Percentiles rank a stretch among this genome's conserved stretches.
Evolutionary conservation across 768 basidiomycete species (phyloP).

Genomic region (Hortiboletus flavorubellus): DNA sequence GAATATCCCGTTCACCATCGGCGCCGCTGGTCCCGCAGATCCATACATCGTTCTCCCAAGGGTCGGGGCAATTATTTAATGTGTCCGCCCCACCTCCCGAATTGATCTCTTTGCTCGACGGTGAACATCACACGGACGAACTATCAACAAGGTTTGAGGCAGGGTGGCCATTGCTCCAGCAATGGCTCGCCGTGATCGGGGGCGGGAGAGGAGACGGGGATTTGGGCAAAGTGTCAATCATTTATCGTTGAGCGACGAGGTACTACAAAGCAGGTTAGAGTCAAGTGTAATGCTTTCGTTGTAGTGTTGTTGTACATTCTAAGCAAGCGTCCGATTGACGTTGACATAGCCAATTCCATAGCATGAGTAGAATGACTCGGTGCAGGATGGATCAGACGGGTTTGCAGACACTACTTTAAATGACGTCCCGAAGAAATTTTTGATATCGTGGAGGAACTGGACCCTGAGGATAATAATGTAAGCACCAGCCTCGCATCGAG

Average conservation of each 20-base stretch:
- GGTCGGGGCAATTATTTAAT: constrained; percentile 20
- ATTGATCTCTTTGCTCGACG: constrained; percentile 66
- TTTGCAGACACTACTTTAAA: constrained; percentile 83
- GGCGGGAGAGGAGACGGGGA: constrained; percentile 61
- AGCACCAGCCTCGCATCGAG: not conserved
- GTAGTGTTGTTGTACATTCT: constrained; percentile 11
- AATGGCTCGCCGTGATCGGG: constrained; percentile 62
- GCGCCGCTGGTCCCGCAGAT: constrained; percentile 40
- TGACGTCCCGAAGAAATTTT: constrained; percentile 80
- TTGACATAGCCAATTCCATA: constrained; percentile 93
- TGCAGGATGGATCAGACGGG: constrained; percentile 44
- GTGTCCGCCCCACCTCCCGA: constrained; percentile 44
- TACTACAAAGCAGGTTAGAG: not conserved
- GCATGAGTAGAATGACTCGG: constrained; percentile 80
- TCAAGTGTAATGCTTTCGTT: not conserved
- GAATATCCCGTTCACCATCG: constrained; percentile 58
- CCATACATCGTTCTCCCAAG: constrained; percentile 24
- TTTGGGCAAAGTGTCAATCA: constrained; percentile 72
- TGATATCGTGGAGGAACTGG: constrained; percentile 84
- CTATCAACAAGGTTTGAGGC: constrained; percentile 78
- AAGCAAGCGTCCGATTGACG: constrained; percentile 74
- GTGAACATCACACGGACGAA: constrained; percentile 91
- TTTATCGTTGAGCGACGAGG: constrained; percentile 56
- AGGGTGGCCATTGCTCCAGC: constrained; percentile 78
- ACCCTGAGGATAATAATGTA: constrained; percentile 50